phyloP scores from a whole-genome alignment of 768 basidiomycete species.

The Lentinula raphanica region DNA sequence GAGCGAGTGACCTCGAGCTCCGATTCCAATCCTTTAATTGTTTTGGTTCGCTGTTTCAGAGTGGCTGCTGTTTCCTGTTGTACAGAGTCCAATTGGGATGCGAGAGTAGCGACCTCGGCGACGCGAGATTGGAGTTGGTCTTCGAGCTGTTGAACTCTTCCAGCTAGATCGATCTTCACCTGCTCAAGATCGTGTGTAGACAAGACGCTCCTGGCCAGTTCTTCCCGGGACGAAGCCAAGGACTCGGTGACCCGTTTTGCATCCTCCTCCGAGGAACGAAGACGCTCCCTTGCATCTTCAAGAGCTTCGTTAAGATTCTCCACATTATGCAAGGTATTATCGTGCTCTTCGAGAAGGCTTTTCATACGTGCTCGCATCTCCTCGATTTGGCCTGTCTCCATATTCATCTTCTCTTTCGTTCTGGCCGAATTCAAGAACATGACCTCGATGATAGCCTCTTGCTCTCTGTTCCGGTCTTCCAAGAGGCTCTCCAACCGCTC shows the following conservation, averaged over 20 bases:
- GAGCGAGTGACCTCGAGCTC: slow-evolving; percentile 18
- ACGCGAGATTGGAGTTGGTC: slow-evolving; percentile 2
- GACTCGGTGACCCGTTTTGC: slow-evolving; percentile 18
- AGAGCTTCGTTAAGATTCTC: slow-evolving; percentile 10
- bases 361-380: slow-evolving; percentile 29
- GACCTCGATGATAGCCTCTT: slow-evolving; percentile 8
- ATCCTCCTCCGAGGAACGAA: slow-evolving; percentile 12
- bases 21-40: slow-evolving; percentile 18
- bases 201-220: slow-evolving; percentile 1
- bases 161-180: background rate
- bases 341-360: slow-evolving; percentile 6
- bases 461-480: slow-evolving; percentile 7
- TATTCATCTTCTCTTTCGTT: background rate
- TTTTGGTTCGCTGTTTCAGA: slow-evolving; percentile 12
- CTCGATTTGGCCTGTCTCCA: background rate
- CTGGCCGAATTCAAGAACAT: slow-evolving; percentile 8
- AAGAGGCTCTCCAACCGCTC: slow-evolving; percentile 32
- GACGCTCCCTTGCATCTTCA: slow-evolving; percentile 10
- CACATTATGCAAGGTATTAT: slow-evolving; percentile 6
- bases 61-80: slow-evolving; percentile 12
- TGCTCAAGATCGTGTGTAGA: slow-evolving; percentile 5
- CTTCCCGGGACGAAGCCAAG: slow-evolving; percentile 18
- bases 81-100: slow-evolving; percentile 10
- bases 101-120: slow-evolving; percentile 6
- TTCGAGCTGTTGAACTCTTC: slow-evolving; percentile 8